A percentile compares a stretch with the other conserved stretches of the same genome.
phyloP scores from a whole-genome alignment of 306 rosid species.

The Lotus japonicus region DNA sequence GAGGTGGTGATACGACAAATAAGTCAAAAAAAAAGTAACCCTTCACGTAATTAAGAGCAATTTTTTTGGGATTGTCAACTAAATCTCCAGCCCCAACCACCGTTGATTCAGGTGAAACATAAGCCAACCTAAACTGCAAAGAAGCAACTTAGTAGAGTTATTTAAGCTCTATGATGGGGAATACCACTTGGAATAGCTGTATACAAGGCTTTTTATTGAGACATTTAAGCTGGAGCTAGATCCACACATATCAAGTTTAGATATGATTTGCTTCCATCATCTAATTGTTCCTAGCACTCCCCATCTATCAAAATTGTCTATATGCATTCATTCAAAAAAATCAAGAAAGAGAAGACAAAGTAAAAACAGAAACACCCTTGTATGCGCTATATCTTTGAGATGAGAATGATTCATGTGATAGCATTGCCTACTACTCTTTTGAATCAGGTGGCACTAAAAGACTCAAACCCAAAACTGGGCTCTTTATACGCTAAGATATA shows the following conservation, averaged over 20 bases:
- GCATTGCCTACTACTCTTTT: neutral
- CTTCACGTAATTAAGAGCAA: slow-evolving; percentile 53
- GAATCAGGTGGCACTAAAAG: neutral
- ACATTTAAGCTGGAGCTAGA: neutral
- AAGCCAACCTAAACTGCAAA: slow-evolving; percentile 89
- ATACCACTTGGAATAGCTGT: neutral
- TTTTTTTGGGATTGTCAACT: slow-evolving; percentile 68
- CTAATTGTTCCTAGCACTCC: neutral
- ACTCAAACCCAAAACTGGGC: neutral
- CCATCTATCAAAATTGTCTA: neutral
- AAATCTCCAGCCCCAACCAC: slow-evolving; percentile 85
- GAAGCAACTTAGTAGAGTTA: slow-evolving; percentile 13
- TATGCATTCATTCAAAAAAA: neutral
- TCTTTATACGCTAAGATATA: neutral
- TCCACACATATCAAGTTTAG: neutral
- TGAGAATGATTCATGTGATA: neutral
- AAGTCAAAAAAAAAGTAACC: slow-evolving; percentile 52
- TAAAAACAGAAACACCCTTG: neutral
- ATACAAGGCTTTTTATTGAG: neutral
- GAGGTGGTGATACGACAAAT: slow-evolving; percentile 56
- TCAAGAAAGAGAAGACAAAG: neutral
- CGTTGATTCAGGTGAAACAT: slow-evolving; percentile 66
- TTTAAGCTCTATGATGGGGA: neutral
- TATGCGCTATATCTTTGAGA: neutral
- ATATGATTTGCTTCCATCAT: neutral